These are phyloP conservation scores for Candida alai DNA, from an alignment of 805 yeast species.

Conservation along the genomic window DNA sequence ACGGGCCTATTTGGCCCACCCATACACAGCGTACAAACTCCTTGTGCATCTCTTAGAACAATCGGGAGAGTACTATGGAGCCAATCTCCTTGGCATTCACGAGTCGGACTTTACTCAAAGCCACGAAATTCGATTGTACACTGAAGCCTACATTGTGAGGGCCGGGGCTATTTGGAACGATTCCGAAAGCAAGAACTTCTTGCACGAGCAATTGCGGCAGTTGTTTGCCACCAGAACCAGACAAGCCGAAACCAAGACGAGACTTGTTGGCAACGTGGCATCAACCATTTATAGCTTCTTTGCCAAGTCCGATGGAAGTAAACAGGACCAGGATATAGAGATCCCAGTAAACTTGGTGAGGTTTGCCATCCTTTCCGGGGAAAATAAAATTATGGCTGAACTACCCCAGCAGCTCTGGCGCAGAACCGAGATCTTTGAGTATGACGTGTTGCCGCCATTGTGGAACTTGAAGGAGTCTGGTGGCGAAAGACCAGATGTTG, in stretches of 20 bases:
- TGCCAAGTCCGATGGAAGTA: conserved; percentile 4
- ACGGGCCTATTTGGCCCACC: conserved; percentile 52
- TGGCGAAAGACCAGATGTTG: too few species aligned
- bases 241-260: neutral
- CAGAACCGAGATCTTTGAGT: conserved; percentile 59
- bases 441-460: conserved; percentile 77
- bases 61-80: too few species aligned
- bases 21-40: conserved; percentile 52
- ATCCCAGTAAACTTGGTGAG: conserved; percentile 63
- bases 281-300: conserved; percentile 8
- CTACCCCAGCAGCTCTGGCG: conserved; percentile 63
- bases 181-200: conserved; percentile 41
- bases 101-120: conserved; percentile 21
- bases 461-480: too few species aligned
- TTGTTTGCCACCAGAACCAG: conserved; percentile 12
- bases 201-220: conserved; percentile 38
- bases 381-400: conserved; percentile 65
- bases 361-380: conserved; percentile 68
- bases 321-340: conserved; percentile 12
- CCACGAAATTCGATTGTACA: conserved; percentile 36
- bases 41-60: conserved; percentile 13
- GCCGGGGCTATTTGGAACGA: conserved; percentile 55
- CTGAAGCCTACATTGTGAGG: conserved; percentile 58
- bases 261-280: conserved; percentile 3
- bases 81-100: conserved; percentile 13